Percentiles rank a stretch among this genome's conserved stretches.
phyloP scores from a whole-genome alignment of 345 rosid species.

The Sonneratia alba region DNA sequence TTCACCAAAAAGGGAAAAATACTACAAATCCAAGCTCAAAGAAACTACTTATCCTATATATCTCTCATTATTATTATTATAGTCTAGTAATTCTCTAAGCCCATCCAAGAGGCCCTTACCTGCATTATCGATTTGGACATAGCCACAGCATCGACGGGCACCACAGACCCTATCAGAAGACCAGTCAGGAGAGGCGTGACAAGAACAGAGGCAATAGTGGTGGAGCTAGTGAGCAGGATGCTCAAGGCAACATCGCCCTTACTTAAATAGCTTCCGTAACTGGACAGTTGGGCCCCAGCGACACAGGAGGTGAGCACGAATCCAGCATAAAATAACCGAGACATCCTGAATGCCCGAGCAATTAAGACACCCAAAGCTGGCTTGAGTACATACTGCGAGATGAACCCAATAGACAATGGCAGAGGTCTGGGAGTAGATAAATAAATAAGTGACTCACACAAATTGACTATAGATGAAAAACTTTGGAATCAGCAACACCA shows the following conservation, averaged over 20 bases:
- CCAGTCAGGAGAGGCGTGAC: conserved; percentile 57
- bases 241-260: conserved; percentile 89
- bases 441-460: background rate
- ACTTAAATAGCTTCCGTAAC: conserved; percentile 74
- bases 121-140: conserved; percentile 93
- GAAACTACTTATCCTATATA: no score
- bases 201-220: conserved; percentile 75
- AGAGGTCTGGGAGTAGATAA: conserved; percentile 46
- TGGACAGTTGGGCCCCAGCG: conserved; percentile 86
- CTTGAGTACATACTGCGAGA: conserved; percentile 70
- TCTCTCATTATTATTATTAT: no score
- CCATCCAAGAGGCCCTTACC: conserved; percentile 26
- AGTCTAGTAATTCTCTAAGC: no score
- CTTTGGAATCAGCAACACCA: background rate
- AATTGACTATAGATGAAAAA: background rate
- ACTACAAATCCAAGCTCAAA: background rate
- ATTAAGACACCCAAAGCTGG: conserved; percentile 69
- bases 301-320: conserved; percentile 87
- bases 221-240: conserved; percentile 74
- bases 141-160: conserved; percentile 90
- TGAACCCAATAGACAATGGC: conserved; percentile 71
- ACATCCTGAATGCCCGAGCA: conserved; percentile 69
- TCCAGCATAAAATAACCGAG: conserved; percentile 65
- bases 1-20: background rate
- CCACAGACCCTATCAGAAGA: conserved; percentile 80